Percentiles rank a stretch among this genome's conserved stretches.
Evolutionary conservation across 2,329 filamentous ascomycete species (phyloP).

Genomic region (Epichloe sibirici): DNA sequence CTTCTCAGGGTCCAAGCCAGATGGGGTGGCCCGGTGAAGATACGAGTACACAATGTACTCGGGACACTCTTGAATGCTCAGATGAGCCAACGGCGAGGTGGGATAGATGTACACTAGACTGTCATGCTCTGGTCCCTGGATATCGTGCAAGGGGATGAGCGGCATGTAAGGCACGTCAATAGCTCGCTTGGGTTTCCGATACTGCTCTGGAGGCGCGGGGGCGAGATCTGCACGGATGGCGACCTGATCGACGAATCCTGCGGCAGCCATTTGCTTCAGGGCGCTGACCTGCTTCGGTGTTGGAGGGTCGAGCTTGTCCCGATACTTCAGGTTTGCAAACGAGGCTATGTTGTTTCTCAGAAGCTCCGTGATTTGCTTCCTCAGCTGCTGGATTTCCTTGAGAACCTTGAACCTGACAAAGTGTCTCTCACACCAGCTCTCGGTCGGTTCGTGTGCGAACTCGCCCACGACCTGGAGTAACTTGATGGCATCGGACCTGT

Average conservation of each 20-base stretch:
- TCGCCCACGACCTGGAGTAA: constrained; percentile 79
- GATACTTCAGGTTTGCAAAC: constrained; percentile 44
- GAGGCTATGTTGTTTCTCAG: constrained; percentile 61
- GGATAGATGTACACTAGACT: constrained; percentile 80
- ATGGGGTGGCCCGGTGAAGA: constrained; percentile 55
- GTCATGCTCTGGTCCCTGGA: constrained; percentile 33
- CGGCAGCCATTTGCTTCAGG: constrained; percentile 81
- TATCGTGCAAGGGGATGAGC: constrained; percentile 53
- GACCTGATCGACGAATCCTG: constrained; percentile 88
- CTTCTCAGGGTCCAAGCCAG: constrained; percentile 39
- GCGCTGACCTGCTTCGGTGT: constrained; percentile 60
- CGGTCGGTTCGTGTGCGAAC: constrained; percentile 62
- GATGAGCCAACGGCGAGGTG: constrained; percentile 62
- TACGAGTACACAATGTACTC: constrained; percentile 81
- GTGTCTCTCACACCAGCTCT: constrained; percentile 67
- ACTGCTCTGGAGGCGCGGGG: constrained; percentile 54
- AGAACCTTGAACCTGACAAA: constrained; percentile 83
- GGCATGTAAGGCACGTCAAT: constrained; percentile 89
- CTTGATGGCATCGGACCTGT: constrained; percentile 79
- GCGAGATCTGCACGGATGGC: constrained; percentile 85
- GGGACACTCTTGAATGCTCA: constrained; percentile 61
- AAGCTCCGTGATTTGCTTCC: constrained; percentile 70
- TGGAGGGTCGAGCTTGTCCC: constrained; percentile 45
- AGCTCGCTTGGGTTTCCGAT: constrained; percentile 64
- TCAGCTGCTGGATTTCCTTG: constrained; percentile 73